Conservation (phyloP, 2,329 filamentous ascomycete genomes). For the Fulvia fulva region DNA sequence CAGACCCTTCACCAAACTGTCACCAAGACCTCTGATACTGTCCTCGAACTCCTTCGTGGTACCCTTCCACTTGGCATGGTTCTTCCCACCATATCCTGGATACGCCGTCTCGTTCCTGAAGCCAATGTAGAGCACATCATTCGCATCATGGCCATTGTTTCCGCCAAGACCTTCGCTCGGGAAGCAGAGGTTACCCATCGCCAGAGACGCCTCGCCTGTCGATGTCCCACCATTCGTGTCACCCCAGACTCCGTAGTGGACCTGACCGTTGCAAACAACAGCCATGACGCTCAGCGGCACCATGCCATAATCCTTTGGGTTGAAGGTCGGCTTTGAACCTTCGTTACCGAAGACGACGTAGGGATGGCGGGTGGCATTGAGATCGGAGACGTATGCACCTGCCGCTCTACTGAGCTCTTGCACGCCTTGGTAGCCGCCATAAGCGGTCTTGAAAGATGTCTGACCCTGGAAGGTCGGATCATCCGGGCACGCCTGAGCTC, state of each 20-base stretch:
- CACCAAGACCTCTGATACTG: slow-evolving; percentile 83
- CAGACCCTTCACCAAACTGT: not conserved
- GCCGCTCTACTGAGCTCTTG: not conserved
- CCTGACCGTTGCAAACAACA: slow-evolving; percentile 50
- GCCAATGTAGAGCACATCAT: slow-evolving; percentile 61
- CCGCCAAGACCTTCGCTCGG: slow-evolving; percentile 55
- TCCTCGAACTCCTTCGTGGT: slow-evolving; percentile 66
- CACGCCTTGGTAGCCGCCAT: not conserved
- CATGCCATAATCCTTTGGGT: slow-evolving; percentile 37
- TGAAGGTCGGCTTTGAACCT: slow-evolving; percentile 26
- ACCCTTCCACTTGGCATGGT: slow-evolving; percentile 16
- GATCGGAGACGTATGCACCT: slow-evolving; percentile 35
- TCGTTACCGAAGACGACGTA: slow-evolving; percentile 54
- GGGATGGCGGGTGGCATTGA: slow-evolving; percentile 49
- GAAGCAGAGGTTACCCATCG: slow-evolving; percentile 52
- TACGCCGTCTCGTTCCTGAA: slow-evolving; percentile 37
- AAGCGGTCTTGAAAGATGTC: slow-evolving; percentile 43
- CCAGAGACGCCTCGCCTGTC: slow-evolving; percentile 44
- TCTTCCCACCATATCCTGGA: not conserved
- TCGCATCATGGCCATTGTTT: slow-evolving; percentile 51
- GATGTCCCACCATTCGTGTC: slow-evolving; percentile 53
- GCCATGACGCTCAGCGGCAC: slow-evolving; percentile 53
- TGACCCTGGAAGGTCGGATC: slow-evolving; percentile 43
- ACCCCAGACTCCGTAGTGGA: slow-evolving; percentile 58
- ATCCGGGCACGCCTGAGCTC: slow-evolving; percentile 21